Percentiles rank a stretch among this genome's conserved stretches.
Evolutionary conservation across 441 rosid species (phyloP).

Genomic region (Codiaeum variegatum): DNA sequence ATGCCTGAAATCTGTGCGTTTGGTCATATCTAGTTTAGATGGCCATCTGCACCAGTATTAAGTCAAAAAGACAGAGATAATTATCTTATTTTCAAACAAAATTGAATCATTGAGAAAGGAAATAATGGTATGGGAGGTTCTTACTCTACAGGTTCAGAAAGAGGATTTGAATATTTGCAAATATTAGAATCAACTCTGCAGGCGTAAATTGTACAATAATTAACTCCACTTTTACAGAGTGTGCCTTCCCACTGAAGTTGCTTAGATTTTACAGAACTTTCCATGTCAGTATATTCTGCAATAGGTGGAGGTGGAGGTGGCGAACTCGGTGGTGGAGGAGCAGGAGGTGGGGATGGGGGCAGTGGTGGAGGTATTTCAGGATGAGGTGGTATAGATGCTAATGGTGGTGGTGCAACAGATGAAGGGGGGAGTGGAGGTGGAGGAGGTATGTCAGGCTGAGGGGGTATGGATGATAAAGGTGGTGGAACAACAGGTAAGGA

Average conservation of each 20-base stretch:
- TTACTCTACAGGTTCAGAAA: slow-evolving; percentile 85
- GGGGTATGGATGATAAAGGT: slow-evolving; percentile 45
- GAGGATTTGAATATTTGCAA: slow-evolving; percentile 63
- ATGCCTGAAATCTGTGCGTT: slow-evolving; percentile 83
- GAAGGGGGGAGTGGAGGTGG: slow-evolving; percentile 63
- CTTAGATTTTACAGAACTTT: slow-evolving; percentile 39
- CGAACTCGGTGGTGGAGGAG: slow-evolving; percentile 83
- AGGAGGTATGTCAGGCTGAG: slow-evolving; percentile 30
- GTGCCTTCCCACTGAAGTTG: slow-evolving; percentile 75
- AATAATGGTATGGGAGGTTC: slow-evolving; percentile 24
- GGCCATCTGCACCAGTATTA: slow-evolving; percentile 78
- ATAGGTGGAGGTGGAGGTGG: slow-evolving; percentile 65
- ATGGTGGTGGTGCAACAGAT: slow-evolving; percentile 77
- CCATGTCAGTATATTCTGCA: slow-evolving; percentile 39
- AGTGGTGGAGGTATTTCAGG: slow-evolving; percentile 36
- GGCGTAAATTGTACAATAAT: slow-evolving; percentile 76
- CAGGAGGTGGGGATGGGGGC: slow-evolving; percentile 72
- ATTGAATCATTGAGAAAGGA: slow-evolving; percentile 11
- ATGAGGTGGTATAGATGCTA: slow-evolving; percentile 64
- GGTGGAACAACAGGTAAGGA: slow-evolving; percentile 51
- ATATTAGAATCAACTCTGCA: slow-evolving; percentile 63
- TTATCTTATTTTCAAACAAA: slow-evolving; percentile 16
- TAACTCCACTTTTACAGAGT: slow-evolving; percentile 84
- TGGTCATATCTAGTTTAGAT: slow-evolving; percentile 79
- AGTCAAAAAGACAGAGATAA: slow-evolving; percentile 10